Percentiles rank a stretch among this genome's conserved stretches.
Conservation (phyloP, 2,329 filamentous ascomycete genomes). For the Hypoxylon sp. region DNA sequence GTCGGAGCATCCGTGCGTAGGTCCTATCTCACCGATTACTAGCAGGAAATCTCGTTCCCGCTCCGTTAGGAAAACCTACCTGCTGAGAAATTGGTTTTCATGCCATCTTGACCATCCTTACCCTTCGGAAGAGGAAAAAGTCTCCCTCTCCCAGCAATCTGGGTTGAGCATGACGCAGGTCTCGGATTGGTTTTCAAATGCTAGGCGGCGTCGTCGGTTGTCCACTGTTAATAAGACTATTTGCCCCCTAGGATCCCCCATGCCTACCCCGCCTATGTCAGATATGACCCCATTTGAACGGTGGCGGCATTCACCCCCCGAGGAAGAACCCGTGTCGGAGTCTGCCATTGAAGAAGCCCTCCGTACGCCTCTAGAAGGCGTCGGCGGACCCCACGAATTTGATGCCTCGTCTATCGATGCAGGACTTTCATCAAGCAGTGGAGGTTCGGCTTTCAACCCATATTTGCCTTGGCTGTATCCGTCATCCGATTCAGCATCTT, state of each 20-base stretch:
- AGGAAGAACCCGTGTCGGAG: slow-evolving; percentile 59
- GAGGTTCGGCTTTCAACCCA: slow-evolving; percentile 5
- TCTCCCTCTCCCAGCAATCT: slow-evolving; percentile 58
- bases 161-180: slow-evolving; percentile 63
- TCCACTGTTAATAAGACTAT: slow-evolving; percentile 46
- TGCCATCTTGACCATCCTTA: slow-evolving; percentile 63
- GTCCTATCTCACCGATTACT: background rate
- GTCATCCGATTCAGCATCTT: slow-evolving; percentile 25
- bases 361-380: background rate
- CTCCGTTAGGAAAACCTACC: slow-evolving; percentile 62
- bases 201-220: slow-evolving; percentile 61
- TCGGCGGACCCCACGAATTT: background rate
- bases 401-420: background rate
- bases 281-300: slow-evolving; percentile 64
- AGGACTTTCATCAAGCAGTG: slow-evolving; percentile 10
- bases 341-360: slow-evolving; percentile 55
- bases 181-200: slow-evolving; percentile 67
- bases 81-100: slow-evolving; percentile 61
- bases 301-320: slow-evolving; percentile 61
- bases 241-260: slow-evolving; percentile 60
- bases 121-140: slow-evolving; percentile 64
- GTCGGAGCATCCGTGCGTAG: background rate
- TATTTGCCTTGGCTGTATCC: slow-evolving; percentile 11
- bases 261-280: slow-evolving; percentile 59
- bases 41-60: slow-evolving; percentile 58